Evolutionary conservation across 352 stramenopile genomes (phyloP).

Genomic region (Phytophthora melonis): DNA sequence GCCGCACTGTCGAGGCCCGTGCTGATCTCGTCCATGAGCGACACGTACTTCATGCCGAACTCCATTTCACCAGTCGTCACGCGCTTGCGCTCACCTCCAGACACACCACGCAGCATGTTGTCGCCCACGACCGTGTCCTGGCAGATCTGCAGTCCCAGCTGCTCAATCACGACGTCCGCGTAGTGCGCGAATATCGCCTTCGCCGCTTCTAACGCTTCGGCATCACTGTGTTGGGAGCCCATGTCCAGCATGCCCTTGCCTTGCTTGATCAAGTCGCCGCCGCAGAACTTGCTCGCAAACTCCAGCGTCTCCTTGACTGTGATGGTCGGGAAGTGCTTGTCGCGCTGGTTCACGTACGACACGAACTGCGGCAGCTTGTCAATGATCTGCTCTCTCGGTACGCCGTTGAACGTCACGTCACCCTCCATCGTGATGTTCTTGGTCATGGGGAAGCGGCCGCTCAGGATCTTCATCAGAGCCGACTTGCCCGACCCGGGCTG

Average conservation of each 20-base stretch:
- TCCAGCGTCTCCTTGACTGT: conserved; percentile 24
- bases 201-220: conserved; percentile 17
- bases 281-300: conserved; percentile 42
- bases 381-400: conserved; percentile 19
- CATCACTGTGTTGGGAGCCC: conserved; percentile 35
- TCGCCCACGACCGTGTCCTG: conserved; percentile 52
- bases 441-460: conserved; percentile 39
- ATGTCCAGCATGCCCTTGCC: conserved; percentile 40
- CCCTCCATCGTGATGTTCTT: conserved; percentile 45
- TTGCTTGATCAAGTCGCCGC: conserved; percentile 36
- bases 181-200: conserved; percentile 31
- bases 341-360: conserved; percentile 21
- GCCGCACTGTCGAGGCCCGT: conserved; percentile 44
- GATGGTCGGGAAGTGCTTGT: conserved; percentile 22
- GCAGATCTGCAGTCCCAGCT: conserved; percentile 26
- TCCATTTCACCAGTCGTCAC: conserved; percentile 72
- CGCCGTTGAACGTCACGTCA: conserved; percentile 41
- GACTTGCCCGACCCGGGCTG: conserved; percentile 22
- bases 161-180: conserved; percentile 19
- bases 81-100: conserved; percentile 79
- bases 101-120: conserved; percentile 81
- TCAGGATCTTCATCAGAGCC: conserved; percentile 43
- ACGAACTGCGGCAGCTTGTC: conserved; percentile 32
- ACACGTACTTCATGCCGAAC: conserved; percentile 67
- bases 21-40: conserved; percentile 90